Evolutionary conservation across 202 grass and related monocot species (phyloP), one percentile per base, ranked within the genome.

Genomic region (Bolboschoenoplectus hybrid): DNA sequence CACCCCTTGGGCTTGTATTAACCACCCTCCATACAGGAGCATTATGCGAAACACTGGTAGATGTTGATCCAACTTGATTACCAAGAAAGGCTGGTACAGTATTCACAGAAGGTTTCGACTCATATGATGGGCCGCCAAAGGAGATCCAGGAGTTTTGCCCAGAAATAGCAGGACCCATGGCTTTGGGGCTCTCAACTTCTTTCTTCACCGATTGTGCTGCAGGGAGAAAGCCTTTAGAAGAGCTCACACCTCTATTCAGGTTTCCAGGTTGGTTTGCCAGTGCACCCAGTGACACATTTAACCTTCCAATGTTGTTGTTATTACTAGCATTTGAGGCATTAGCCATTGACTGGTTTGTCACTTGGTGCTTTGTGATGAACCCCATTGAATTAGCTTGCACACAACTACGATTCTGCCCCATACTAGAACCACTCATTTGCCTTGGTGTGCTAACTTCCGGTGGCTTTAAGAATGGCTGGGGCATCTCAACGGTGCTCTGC

Each of bases 91-190:
- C 86, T 0, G 89, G 88, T 74, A 84, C 64, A 35, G 76, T 86
- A 52, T 88, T 81, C 81, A 89, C 81, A 20, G 89, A 85, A 81
- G 90, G 89, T 87, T 93, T 94, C 34, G 68, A 90, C 81, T 93
- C 92, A 50, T 88, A 87, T 10, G 9, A 35, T 2, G 96, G 50
- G 84, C 86, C 81, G 85, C 93, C 89, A 85, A 94, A 89, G 85
- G 97, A 93, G 82, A 99, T 99, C 97, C 97, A 99, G 60, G 90
- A 91, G 68, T 89, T 91, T 45, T 86, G 74, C 34, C 79, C 55
- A 44, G 76, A 62, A 80, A 62, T 80, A 20, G 47, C 26, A 52
- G 76, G 76, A 40, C 76, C 76, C 55, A 62, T 13, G 61, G 88
- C 78, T n/a, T 89, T 81, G 64, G 86, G 86, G 81, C 84, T 85